Evolutionary conservation across 1,139 yeast genomes (phyloP).

Genomic region (Petasospora rhodanensis): DNA sequence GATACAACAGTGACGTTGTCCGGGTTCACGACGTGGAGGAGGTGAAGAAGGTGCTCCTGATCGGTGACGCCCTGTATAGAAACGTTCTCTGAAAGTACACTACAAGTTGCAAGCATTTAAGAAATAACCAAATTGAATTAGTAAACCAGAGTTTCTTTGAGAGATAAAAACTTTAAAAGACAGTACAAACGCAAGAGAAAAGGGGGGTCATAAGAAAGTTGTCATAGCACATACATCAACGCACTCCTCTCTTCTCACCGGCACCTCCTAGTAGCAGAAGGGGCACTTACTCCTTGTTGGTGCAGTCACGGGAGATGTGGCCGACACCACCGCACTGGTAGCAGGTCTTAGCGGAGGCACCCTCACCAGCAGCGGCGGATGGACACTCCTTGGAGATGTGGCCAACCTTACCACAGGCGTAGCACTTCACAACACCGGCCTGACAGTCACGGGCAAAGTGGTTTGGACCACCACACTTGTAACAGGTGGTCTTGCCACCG

Average conservation of each 20-base stretch:
- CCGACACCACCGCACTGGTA: slow-evolving; percentile 89
- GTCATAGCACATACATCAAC: slow-evolving; percentile 1
- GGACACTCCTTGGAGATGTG: slow-evolving; percentile 85
- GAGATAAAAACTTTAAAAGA: slow-evolving; percentile 1
- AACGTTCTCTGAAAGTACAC: slow-evolving; percentile 17
- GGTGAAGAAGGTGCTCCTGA: slow-evolving; percentile 55
- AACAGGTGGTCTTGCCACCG: slow-evolving; percentile 57
- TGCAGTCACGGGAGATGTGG: slow-evolving; percentile 85
- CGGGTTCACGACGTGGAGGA: slow-evolving; percentile 83
- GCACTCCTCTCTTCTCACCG: slow-evolving; percentile 3
- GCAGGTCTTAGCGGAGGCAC: slow-evolving; percentile 52
- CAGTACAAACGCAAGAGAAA: slow-evolving; percentile 1
- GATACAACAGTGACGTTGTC: slow-evolving; percentile 73
- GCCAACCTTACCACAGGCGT: slow-evolving; percentile 88
- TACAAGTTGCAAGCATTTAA: neutral
- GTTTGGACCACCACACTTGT: slow-evolving; percentile 92
- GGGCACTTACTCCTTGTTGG: slow-evolving; percentile 39
- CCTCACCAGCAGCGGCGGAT: slow-evolving; percentile 36
- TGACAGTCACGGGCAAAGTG: slow-evolving; percentile 91
- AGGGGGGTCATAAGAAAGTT: slow-evolving; percentile 4
- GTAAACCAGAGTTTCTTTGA: neutral
- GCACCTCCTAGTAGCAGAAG: too few species aligned
- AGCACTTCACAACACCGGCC: slow-evolving; percentile 74
- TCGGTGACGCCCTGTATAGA: slow-evolving; percentile 78
- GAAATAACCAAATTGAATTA: too few species aligned